Base-by-base conservation (phyloP, 129 eudicot species). In the Chrysanthemum lavandulifolium region DNA sequence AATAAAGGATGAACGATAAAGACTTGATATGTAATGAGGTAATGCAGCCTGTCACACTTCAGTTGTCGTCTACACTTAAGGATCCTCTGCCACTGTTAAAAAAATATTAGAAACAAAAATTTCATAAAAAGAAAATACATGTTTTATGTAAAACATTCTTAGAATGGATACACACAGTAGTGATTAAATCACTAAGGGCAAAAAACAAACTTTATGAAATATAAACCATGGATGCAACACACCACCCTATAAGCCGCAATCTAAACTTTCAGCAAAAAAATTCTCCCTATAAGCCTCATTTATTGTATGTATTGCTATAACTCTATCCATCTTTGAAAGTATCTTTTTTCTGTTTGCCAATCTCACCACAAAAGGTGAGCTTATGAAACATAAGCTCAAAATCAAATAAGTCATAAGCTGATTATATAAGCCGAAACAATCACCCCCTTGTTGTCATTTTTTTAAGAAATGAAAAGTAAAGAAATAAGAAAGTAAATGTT, bases 11-110 rank as follows among this genome's bases (percentile, higher is more conserved):
- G 36, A 63, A 50, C 19, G 45, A 69, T 53, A 48, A 65, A 63
- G 61, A 45, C 67, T 36, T 12, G 14, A 23, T 52, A 61, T 69
- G 65, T 69, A 43, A 45, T 45, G 60, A 19, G 55, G 51, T 60
- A 61, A 47, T 10, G 69, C 75, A 60, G 70, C 21, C 27, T 40
- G 10, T 16, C 21, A 1, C 66, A 1, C 66, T 63, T 70, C 33
- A 10, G 49, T 72, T 51, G 60, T 4, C 68, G n/a, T 65, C 82
- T 65, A 64, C 68, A 54, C 10, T 52, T 52, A 33, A 47, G 49
- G 65, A 43, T 27, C 61, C 67, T 76, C 50, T 62, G 23, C 65
- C 61, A 40, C 77, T 71, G 82, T 61, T 64, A 55, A 54, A 3
- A 78, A 53, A 45, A 27, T 4, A 63, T 3, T 6, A 19, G 2